Evolutionary conservation across 2,329 filamentous ascomycete genomes (phyloP).

Genomic region (Incumbomyces lentus): DNA sequence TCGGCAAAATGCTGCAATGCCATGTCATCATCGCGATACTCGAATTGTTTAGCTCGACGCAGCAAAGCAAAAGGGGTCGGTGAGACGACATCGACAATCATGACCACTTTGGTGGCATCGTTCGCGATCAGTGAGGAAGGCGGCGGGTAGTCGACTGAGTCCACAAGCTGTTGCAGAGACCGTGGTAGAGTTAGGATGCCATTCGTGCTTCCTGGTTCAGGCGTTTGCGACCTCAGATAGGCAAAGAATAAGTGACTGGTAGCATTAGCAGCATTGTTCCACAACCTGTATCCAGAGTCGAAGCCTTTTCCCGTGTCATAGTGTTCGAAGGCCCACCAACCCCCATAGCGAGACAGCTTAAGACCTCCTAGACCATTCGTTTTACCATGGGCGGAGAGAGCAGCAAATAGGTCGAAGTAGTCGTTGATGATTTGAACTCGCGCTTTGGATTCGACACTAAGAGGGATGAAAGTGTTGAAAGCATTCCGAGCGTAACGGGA

Average conservation of each 20-base stretch:
- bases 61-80: slow-evolving; percentile 87
- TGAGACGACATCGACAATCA: slow-evolving; percentile 93
- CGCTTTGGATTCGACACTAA: slow-evolving; percentile 80
- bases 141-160: slow-evolving; percentile 90
- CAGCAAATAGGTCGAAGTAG: slow-evolving; percentile 88
- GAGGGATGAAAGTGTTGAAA: slow-evolving; percentile 90
- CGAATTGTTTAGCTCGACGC: slow-evolving; percentile 84
- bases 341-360: slow-evolving; percentile 87
- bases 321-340: slow-evolving; percentile 98
- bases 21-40: slow-evolving; percentile 80
- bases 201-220: slow-evolving; percentile 59
- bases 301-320: slow-evolving; percentile 80
- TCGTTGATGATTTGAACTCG: slow-evolving; percentile 85
- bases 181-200: slow-evolving; percentile 80
- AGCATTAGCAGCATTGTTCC: slow-evolving; percentile 84
- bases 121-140: slow-evolving; percentile 64
- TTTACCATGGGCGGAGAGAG: slow-evolving; percentile 86
- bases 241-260: slow-evolving; percentile 97
- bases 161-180: slow-evolving; percentile 79
- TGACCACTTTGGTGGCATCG: slow-evolving; percentile 77
- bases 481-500: slow-evolving; percentile 84
- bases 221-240: slow-evolving; percentile 79
- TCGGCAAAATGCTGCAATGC: slow-evolving; percentile 78
- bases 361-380: slow-evolving; percentile 84
- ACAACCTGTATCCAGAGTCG: slow-evolving; percentile 83